A percentile compares a stretch with the other conserved stretches of the same genome.
These are phyloP conservation scores for Hypholoma fasciculare DNA, from an alignment of 768 basidiomycete species.

Conservation along the genomic window DNA sequence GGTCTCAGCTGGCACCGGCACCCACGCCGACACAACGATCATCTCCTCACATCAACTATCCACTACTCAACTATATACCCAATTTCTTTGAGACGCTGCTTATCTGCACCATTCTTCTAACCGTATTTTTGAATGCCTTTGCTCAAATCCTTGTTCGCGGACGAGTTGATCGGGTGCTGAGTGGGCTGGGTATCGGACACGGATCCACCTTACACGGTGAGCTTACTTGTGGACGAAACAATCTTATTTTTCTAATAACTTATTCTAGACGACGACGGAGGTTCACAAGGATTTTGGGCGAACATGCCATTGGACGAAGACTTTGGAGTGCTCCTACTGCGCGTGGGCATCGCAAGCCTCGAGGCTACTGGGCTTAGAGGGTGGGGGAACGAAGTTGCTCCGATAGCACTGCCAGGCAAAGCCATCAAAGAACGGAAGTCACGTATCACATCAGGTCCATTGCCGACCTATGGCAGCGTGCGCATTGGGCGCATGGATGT, in stretches of 20 bases:
- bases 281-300: slow-evolving; percentile 21
- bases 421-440: not conserved
- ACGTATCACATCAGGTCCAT: not conserved
- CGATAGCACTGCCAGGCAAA: slow-evolving; percentile 33
- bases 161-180: slow-evolving; percentile 55
- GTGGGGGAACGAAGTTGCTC: slow-evolving; percentile 72
- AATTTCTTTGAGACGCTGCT: slow-evolving; percentile 71
- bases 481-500: slow-evolving; percentile 32
- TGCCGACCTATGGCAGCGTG: slow-evolving; percentile 24
- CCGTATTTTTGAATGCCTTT: slow-evolving; percentile 58
- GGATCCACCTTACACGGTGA: slow-evolving; percentile 25
- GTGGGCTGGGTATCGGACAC: slow-evolving; percentile 43
- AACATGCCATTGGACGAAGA: slow-evolving; percentile 66
- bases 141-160: slow-evolving; percentile 70
- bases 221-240: not conserved
- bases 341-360: slow-evolving; percentile 72
- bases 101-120: slow-evolving; percentile 54
- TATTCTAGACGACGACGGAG: slow-evolving; percentile 14
- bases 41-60: slow-evolving; percentile 39
- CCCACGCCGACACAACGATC: slow-evolving; percentile 4
- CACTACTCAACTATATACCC: slow-evolving; percentile 73
- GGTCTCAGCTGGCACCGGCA: not conserved
- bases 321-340: slow-evolving; percentile 68
- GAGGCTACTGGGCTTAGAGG: slow-evolving; percentile 74
- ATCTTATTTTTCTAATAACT: not conserved